Conservation (phyloP, 352 stramenopile species). For the Phytophthora quininea region DNA sequence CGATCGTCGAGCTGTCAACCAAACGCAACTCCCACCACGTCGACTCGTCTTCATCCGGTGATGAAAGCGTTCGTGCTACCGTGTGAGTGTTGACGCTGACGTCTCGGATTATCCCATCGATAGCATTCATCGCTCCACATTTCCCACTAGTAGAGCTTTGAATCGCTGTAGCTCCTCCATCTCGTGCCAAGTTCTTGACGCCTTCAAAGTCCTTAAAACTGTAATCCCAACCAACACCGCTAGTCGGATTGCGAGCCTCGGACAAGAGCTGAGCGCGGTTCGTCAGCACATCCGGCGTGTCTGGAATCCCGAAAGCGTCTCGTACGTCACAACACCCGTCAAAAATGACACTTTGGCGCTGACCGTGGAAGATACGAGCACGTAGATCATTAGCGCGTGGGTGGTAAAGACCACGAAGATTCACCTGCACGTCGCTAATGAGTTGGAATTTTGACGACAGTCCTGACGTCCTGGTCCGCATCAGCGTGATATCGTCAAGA, state of each 20-base stretch:
- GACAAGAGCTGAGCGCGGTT: slow-evolving; percentile 53
- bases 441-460: slow-evolving; percentile 72
- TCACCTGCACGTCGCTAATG: slow-evolving; percentile 51
- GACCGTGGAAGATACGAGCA: slow-evolving; percentile 57
- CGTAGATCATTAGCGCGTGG: slow-evolving; percentile 58
- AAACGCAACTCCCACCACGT: slow-evolving; percentile 81
- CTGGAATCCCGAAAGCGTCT: slow-evolving; percentile 54
- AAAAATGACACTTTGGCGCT: slow-evolving; percentile 48
- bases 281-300: slow-evolving; percentile 37
- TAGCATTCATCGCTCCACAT: slow-evolving; percentile 63
- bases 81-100: slow-evolving; percentile 43
- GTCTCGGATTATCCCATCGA: slow-evolving; percentile 63
- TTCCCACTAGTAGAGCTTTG: slow-evolving; percentile 72
- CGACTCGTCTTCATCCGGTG: slow-evolving; percentile 27
- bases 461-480: slow-evolving; percentile 30
- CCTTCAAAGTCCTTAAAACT: slow-evolving; percentile 59
- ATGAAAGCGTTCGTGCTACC: slow-evolving; percentile 52
- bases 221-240: slow-evolving; percentile 75
- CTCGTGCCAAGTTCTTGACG: slow-evolving; percentile 55
- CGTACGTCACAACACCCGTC: slow-evolving; percentile 42
- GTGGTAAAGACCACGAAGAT: slow-evolving; percentile 73
- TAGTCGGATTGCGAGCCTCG: slow-evolving; percentile 54
- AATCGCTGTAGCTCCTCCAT: slow-evolving; percentile 53
- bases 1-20: slow-evolving; percentile 44
- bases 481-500: slow-evolving; percentile 22